Percentiles rank a stretch among this genome's conserved stretches.
These are phyloP conservation scores for Podaxis sp. DNA, from an alignment of 768 basidiomycete species.

Conservation along the genomic window DNA sequence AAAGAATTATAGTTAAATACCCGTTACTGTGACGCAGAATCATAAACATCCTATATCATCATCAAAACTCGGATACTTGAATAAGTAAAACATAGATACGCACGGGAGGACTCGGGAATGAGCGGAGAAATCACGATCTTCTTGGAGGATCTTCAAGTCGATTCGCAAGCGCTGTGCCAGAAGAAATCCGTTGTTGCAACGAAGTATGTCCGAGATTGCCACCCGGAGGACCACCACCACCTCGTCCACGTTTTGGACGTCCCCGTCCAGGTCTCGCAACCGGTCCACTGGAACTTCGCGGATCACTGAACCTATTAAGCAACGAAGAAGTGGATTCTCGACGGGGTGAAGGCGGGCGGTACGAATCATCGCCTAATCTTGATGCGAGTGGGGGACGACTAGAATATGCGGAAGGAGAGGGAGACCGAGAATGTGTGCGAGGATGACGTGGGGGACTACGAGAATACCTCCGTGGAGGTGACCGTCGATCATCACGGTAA, in stretches of 20 bases:
- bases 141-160: constrained; percentile 8
- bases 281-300: not conserved
- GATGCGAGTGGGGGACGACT: constrained; percentile 1
- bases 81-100: not conserved
- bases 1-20: not conserved
- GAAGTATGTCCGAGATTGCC: not conserved
- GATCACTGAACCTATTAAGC: constrained; percentile 4
- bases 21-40: not conserved
- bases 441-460: constrained; percentile 7
- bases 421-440: constrained; percentile 2
- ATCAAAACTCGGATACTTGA: not conserved
- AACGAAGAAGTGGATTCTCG: not conserved
- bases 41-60: not conserved
- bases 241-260: constrained; percentile 9
- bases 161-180: constrained; percentile 1
- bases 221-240: not conserved
- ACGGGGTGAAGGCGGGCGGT: not conserved
- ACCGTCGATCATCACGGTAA: constrained; percentile 6
- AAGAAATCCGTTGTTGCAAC: constrained; percentile 7
- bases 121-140: not conserved
- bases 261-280: not conserved
- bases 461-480: constrained; percentile 1
- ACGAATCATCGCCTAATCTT: not conserved
- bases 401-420: not conserved
- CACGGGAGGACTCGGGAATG: not conserved